These are phyloP conservation scores for Ramalina peruviana DNA, from an alignment of 495 filamentous ascomycete genomes.

Conservation along the genomic window DNA sequence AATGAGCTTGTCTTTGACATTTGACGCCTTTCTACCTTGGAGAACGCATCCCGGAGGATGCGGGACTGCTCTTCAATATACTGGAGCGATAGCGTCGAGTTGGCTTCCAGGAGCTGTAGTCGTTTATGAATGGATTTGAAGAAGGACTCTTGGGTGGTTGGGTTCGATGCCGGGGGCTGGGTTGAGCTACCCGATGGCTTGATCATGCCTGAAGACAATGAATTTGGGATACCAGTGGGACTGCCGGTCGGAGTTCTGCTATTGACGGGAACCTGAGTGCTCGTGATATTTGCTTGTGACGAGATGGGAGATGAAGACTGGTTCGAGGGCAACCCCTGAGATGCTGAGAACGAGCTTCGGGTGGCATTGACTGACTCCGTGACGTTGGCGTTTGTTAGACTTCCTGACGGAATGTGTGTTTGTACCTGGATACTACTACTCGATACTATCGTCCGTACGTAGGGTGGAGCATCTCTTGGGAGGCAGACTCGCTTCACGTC, in stretches of 20 bases:
- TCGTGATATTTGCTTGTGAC: too few relatives aligned
- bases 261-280: too few relatives aligned
- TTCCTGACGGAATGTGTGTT: not conserved
- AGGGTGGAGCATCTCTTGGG: too few relatives aligned
- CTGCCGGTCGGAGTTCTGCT: too few relatives aligned
- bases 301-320: too few relatives aligned
- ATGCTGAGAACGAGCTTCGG: too few relatives aligned
- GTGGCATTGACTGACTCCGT: not conserved
- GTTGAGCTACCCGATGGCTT: slow-evolving; percentile 32
- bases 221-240: slow-evolving; percentile 1
- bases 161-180: slow-evolving; percentile 47
- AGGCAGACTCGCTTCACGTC: too few relatives aligned
- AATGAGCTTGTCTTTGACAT: slow-evolving; percentile 69
- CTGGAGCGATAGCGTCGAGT: slow-evolving; percentile 81
- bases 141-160: slow-evolving; percentile 89
- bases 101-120: slow-evolving; percentile 77
- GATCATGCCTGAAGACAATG: slow-evolving; percentile 23
- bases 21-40: slow-evolving; percentile 80
- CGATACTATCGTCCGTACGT: too few relatives aligned
- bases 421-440: not conserved
- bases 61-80: slow-evolving; percentile 95
- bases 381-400: not conserved
- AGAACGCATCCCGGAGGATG: slow-evolving; percentile 81
- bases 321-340: too few relatives aligned
- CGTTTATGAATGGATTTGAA: slow-evolving; percentile 94